Conservation (phyloP, 345 rosid species). For the Arabis hirsuta region DNA sequence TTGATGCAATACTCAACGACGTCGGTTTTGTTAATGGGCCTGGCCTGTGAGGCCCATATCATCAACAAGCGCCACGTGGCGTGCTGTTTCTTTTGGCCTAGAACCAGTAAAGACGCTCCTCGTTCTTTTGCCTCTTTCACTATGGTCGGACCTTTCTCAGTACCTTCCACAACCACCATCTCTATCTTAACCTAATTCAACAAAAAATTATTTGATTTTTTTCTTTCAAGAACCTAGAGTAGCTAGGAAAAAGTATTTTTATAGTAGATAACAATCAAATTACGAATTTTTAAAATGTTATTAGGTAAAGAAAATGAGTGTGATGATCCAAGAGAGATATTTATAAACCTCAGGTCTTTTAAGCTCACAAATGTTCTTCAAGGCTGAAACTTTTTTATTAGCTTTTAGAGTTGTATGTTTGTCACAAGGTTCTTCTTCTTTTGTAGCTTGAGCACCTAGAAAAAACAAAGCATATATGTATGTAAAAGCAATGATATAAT, state of each 20-base stretch:
- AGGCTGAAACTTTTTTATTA: conserved; percentile 52
- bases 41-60: conserved; percentile 64
- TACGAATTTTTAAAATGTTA: too few species aligned
- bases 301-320: neutral
- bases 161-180: conserved; percentile 66
- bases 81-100: conserved; percentile 77
- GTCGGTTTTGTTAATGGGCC: conserved; percentile 46
- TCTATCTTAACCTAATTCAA: conserved; percentile 63
- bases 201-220: neutral
- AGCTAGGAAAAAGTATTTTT: neutral
- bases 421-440: conserved; percentile 42
- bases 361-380: conserved; percentile 65
- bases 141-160: conserved; percentile 79
- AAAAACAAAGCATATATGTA: neutral
- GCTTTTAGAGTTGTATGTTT: conserved; percentile 57
- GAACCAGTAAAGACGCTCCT: conserved; percentile 63
- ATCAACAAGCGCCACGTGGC: conserved; percentile 77
- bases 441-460: conserved; percentile 14
- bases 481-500: conserved; percentile 11
- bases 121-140: conserved; percentile 81
- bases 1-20: conserved; percentile 86
- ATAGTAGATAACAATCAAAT: too few species aligned
- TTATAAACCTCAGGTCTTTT: conserved; percentile 80
- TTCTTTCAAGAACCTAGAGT: neutral
- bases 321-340: neutral